Percentiles rank a stretch among this genome's conserved stretches.
phyloP scores from a whole-genome alignment of 2,329 filamentous ascomycete genomes.

The Xylaria sp. region DNA sequence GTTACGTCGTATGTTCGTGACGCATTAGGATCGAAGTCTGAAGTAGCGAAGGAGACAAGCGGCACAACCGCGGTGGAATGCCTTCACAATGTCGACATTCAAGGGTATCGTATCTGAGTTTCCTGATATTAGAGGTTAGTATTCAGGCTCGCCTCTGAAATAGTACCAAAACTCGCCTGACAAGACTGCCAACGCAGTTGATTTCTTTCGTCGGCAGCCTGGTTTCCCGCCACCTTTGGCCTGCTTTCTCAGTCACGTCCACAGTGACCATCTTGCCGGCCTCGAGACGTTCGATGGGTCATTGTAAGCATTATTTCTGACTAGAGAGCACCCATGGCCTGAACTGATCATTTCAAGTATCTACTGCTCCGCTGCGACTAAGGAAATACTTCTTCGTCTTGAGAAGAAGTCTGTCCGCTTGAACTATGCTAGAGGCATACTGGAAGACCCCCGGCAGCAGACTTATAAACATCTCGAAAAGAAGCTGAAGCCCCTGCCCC shows the following conservation, averaged over 20 bases:
- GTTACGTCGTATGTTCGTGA: not conserved
- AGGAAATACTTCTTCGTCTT: slow-evolving; percentile 81
- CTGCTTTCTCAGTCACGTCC: slow-evolving; percentile 91
- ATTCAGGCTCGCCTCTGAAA: slow-evolving; percentile 7
- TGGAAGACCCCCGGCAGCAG: slow-evolving; percentile 75
- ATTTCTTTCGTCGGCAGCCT: slow-evolving; percentile 77
- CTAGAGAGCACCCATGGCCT: fast-evolving
- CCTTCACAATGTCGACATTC: slow-evolving; percentile 78
- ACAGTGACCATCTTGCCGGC: slow-evolving; percentile 88
- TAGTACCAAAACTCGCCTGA: not conserved
- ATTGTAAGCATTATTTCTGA: slow-evolving; percentile 63
- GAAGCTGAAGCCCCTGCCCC: slow-evolving; percentile 80
- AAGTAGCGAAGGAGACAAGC: not conserved
- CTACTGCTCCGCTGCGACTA: slow-evolving; percentile 88
- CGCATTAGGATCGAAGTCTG: not conserved
- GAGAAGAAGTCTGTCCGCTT: slow-evolving; percentile 83
- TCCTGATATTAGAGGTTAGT: slow-evolving; percentile 75
- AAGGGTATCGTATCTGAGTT: slow-evolving; percentile 80
- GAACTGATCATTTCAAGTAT: slow-evolving; percentile 59
- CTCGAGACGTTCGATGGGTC: slow-evolving; percentile 80
- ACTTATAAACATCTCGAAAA: slow-evolving; percentile 81
- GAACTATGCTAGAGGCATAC: slow-evolving; percentile 80
- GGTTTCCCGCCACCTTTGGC: slow-evolving; percentile 72
- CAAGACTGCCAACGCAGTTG: slow-evolving; percentile 64
- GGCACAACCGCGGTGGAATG: not conserved